These are phyloP conservation scores for Lepiota subincarnata DNA, from an alignment of 768 basidiomycete genomes.

Conservation along the genomic window DNA sequence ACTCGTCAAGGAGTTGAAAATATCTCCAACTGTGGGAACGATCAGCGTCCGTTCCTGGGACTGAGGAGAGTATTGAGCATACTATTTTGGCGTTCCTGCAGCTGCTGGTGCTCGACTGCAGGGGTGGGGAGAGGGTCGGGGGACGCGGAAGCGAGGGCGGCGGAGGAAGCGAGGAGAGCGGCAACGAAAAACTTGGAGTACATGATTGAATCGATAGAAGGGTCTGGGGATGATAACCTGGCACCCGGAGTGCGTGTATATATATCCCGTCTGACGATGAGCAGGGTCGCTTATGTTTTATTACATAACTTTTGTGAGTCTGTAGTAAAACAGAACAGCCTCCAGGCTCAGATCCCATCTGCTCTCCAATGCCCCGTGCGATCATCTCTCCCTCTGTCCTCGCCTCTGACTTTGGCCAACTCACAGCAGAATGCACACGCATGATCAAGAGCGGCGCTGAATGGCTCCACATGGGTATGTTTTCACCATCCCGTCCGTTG, in stretches of 20 bases:
- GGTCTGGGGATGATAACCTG: conserved; percentile 10
- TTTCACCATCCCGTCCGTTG: neutral
- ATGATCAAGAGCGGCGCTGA: conserved; percentile 96
- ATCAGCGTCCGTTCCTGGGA: conserved; percentile 11
- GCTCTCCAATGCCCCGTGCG: conserved; percentile 64
- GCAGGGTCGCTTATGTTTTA: neutral
- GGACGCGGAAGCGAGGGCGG: conserved; percentile 31
- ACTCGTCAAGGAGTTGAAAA: conserved; percentile 10
- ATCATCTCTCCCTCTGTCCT: conserved; percentile 98
- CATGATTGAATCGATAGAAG: conserved; percentile 30
- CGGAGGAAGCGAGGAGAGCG: conserved; percentile 32
- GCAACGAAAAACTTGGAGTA: conserved; percentile 33
- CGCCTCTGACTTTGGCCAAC: conserved; percentile 94
- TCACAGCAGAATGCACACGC: conserved; percentile 91
- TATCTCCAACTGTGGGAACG: conserved; percentile 27
- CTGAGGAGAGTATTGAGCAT: neutral
- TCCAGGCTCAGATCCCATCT: neutral
- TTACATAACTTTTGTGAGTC: conserved; percentile 5
- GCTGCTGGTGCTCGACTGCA: conserved; percentile 14
- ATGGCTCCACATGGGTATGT: conserved; percentile 95
- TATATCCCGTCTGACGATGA: no score
- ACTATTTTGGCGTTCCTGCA: conserved; percentile 41
- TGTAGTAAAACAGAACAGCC: no score
- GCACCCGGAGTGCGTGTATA: conserved; percentile 1
- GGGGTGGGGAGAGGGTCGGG: conserved; percentile 23